Conservation (phyloP, 805 yeast species). For the Ogataea salicorniae region DNA sequence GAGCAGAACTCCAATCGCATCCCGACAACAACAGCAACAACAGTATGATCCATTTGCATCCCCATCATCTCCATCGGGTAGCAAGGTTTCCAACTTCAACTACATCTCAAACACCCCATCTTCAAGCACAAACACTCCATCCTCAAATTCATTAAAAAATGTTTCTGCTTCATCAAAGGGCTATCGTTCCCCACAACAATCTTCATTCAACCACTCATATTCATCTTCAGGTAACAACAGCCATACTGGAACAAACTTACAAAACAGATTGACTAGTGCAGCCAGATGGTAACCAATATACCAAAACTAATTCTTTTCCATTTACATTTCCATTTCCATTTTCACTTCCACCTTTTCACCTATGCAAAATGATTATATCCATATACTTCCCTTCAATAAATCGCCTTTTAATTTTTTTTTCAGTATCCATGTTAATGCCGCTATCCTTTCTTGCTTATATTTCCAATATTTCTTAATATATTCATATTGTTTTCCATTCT, state of each 20-base stretch:
- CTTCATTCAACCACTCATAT: not conserved
- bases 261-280: not conserved
- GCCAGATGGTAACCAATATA: not conserved
- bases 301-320: too few relatives aligned
- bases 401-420: too few relatives aligned
- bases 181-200: not conserved
- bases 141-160: conserved; percentile 5
- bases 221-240: not conserved
- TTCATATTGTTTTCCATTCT: too few relatives aligned
- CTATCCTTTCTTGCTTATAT: too few relatives aligned
- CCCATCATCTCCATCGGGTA: conserved; percentile 8
- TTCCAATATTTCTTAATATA: too few relatives aligned
- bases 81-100: conserved; percentile 11
- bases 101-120: conserved; percentile 19
- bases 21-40: not conserved
- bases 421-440: too few relatives aligned
- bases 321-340: too few relatives aligned
- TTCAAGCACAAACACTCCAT: conserved; percentile 14
- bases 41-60: not conserved
- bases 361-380: too few relatives aligned
- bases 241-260: not conserved
- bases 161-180: conserved; percentile 1
- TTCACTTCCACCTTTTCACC: too few relatives aligned
- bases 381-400: too few relatives aligned
- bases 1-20: not conserved